Evolutionary conservation across 176 grass and related monocot genomes (phyloP).

Genomic region (Ensete ventricosum): DNA sequence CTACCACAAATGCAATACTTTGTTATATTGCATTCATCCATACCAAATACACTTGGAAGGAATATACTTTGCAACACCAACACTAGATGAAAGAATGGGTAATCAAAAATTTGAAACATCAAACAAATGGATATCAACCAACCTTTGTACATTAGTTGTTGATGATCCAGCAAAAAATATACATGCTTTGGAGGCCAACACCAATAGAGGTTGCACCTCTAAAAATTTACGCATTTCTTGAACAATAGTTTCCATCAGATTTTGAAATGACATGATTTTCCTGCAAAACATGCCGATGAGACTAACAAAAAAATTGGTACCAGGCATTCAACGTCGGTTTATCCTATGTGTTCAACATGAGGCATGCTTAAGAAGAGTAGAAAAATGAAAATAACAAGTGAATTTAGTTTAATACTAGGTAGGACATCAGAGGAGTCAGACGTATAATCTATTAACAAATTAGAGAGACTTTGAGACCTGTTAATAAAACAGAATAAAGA

Average conservation of each 20-base stretch:
- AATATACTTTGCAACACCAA: background rate
- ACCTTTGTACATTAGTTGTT: slow-evolving; percentile 54
- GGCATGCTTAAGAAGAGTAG: background rate
- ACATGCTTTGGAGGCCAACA: slow-evolving; percentile 66
- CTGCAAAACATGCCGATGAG: slow-evolving; percentile 31
- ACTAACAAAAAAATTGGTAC: slow-evolving; percentile 8
- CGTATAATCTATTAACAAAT: background rate
- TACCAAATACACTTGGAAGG: too few relatives aligned
- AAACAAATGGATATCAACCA: background rate
- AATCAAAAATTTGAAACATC: background rate
- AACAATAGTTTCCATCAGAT: slow-evolving; percentile 49
- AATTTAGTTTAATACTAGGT: background rate
- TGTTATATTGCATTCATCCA: too few relatives aligned
- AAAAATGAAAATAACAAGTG: background rate
- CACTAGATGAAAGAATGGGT: background rate
- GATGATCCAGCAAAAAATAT: slow-evolving; percentile 38
- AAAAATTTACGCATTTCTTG: slow-evolving; percentile 57
- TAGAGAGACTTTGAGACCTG: background rate
- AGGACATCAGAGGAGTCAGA: background rate
- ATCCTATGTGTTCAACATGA: background rate
- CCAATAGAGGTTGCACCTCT: slow-evolving; percentile 61
- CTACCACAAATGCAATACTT: too few relatives aligned
- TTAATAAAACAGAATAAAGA: background rate
- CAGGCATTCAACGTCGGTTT: background rate
- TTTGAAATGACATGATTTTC: slow-evolving; percentile 46